Evolutionary conservation across 1,139 yeast genomes (phyloP), one percentile per base, ranked within the genome.

Genomic region (Blastobotrys proliferans): DNA sequence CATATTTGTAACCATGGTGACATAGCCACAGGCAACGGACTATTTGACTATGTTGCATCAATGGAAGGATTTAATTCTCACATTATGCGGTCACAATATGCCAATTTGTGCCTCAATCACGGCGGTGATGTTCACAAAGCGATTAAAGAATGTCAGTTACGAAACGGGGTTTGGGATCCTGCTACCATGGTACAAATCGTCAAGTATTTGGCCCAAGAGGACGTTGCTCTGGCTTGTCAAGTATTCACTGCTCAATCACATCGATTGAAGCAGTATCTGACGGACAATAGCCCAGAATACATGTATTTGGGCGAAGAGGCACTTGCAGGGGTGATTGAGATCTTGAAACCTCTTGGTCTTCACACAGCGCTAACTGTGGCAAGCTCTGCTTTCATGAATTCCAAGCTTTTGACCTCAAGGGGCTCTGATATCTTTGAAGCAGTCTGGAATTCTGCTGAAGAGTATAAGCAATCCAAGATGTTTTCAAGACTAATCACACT

Each of bases 151-250:
- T 48, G 64, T 5, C 58, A 55, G 14, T 38, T 61, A 6, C 50
- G 61, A 26, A 52, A 51, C 9, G 63, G 61, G 8, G 45, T 54
- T 3, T 62, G 67, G 66, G 67, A 63, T 36, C 60, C 60, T 10
- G 47, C 60, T 3, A 62, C 68, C 1, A 37, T 60, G 4, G 46
- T 54, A 1, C 49, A 43, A 8, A 61, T 54, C 3, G 43, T 54
- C 21, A 40, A 48, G 17, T 51, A 43, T 35, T 51, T 63, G 10
- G 30, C 51, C 26, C 14, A 29, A 3, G 54, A 48, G 4, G 54
- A 61, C 24, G 26, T 53, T 9, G 47, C 46, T 1, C 39, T 55
- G 24, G 62, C 63, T 2, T 29, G 54, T 18, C 48, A 50, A 21
- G 49, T 55, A 1, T 49, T 58, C 26, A 40, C 45, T 19, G 44